Evolutionary conservation across 2,329 filamentous ascomycete genomes (phyloP), one percentile per base, ranked within the genome.

Genomic region (Trichoderma citrinoviride): DNA sequence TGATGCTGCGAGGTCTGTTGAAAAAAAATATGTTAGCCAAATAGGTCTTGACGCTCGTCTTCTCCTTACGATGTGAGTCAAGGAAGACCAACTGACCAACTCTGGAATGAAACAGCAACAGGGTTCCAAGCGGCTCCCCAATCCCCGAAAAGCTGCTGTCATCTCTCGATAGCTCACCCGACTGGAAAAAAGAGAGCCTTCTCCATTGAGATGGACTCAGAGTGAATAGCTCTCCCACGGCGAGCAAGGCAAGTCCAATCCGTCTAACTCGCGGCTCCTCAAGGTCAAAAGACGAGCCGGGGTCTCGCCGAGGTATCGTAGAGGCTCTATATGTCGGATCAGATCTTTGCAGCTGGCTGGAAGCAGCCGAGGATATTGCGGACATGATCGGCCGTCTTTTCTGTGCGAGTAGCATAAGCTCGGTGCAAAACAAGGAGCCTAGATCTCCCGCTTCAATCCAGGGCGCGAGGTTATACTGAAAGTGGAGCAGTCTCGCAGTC

Each of bases 381-480:
- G 60, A 25, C 10, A 49, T 61, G 2, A 68, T 41, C 3, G 27
- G 25, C 14, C 55, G 63, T 46, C 29, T 49, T 23, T 65, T 57
- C 47, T 69, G 66, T 17, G 64, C 68, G 21, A 69, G 61, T 33
- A 55, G 58, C 68, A 70, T 70, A 10, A 67, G 19, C n/a, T 66
- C 65, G 2, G 66, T 65, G 19, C 65, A 67, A 27, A 70, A 68
- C 8, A 21, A 52, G 21, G 65, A 66, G 7, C 44, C 43, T 4
- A 67, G 50, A 25, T 69, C 66, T 21, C 67, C 69, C 14, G 68
- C 68, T 21, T 70, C 68, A 1, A 70, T 68, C 69, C 68, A 70
- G 10, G 68, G 69, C 2, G 64, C 68, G n/a, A 68, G 67, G 23
- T 66, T 66, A 49, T 70, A 70, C 33, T 63, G 68, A 25, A 70